Evolutionary conservation across 768 basidiomycete genomes (phyloP).

Genomic region (Tubosaeta sp.): DNA sequence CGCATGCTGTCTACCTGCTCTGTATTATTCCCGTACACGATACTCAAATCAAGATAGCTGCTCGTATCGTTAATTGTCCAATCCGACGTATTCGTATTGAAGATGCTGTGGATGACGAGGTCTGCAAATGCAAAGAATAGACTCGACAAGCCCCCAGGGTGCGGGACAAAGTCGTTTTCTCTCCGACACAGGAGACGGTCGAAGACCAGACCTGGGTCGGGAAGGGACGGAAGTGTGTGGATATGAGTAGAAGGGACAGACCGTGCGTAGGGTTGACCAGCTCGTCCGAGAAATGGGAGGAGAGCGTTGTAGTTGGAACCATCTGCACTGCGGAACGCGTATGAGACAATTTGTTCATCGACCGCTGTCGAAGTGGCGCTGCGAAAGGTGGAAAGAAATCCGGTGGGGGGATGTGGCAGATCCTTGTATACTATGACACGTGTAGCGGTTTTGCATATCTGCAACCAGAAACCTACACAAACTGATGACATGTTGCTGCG

Average conservation of each 20-base stretch:
- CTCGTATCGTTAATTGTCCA: constrained; percentile 57
- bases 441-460: neutral
- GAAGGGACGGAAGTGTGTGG: constrained; percentile 44
- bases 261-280: constrained; percentile 63
- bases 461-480: constrained; percentile 46
- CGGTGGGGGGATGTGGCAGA: constrained; percentile 68
- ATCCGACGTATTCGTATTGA: constrained; percentile 50
- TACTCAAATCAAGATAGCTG: constrained; percentile 73
- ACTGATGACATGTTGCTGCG: constrained; percentile 50
- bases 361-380: neutral
- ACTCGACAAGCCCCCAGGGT: constrained; percentile 68
- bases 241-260: constrained; percentile 50
- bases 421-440: constrained; percentile 62
- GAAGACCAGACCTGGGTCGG: constrained; percentile 65
- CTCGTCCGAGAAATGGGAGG: constrained; percentile 52
- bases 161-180: constrained; percentile 38
- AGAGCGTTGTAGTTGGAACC: constrained; percentile 58
- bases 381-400: constrained; percentile 39
- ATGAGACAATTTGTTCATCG: constrained; percentile 29
- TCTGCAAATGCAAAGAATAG: constrained; percentile 80
- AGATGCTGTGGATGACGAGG: constrained; percentile 69
- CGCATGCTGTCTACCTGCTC: constrained; percentile 48
- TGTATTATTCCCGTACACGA: constrained; percentile 64
- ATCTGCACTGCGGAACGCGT: constrained; percentile 56
- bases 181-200: constrained; percentile 56